Base-by-base conservation (phyloP, 225 moss, liverwort and hornwort species). In the Pleurozium schreberi region DNA sequence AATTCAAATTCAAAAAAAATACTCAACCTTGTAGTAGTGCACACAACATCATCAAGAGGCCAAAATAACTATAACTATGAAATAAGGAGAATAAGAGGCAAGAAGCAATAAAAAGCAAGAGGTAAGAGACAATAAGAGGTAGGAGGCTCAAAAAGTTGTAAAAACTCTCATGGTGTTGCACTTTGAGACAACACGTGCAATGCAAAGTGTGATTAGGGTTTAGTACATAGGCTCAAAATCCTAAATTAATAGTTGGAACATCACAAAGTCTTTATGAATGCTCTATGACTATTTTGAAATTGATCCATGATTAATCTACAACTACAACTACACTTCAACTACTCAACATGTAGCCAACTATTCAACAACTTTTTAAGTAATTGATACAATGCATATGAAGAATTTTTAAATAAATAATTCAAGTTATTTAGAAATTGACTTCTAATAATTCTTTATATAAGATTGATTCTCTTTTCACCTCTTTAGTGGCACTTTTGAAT, bases 171-270 rank as follows among this genome's bases (percentile, higher is more conserved):
- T 8, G 13, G 18, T 50, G 5, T 20, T 75, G 33, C 2, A 19
- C 13, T 50, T 11, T 4, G 22, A 34, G 5, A 34, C 7, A 30
- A 0, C 0, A 0, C 0, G 0, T 30, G 0, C 11, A 21, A 52
- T 49, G 22, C n/a, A 0, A 33, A 1, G 9, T 12, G 45, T 0
- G 0, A 11, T 5, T 75, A 12, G 8, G 8, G 0, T 34, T 50
- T 21, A 50, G 33, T 75, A 33, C 1, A 8, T 13, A 0, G 13
- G 3, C 1, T 75, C 0, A 34, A 34, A 34, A 34, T 3, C 33
- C 31, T 49, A 50, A 33, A 34, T 0, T 0, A 0, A 1, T 0
- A 0, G 8, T 0, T 12, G 0, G 4, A 33, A 50, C 8, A 47
- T 34, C 1, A 50, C 22, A 34, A 52, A 52, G 22, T 34, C 13